These are phyloP conservation scores for Elaeis oleifera DNA, from an alignment of 202 grass and related monocot genomes.

Conservation along the genomic window DNA sequence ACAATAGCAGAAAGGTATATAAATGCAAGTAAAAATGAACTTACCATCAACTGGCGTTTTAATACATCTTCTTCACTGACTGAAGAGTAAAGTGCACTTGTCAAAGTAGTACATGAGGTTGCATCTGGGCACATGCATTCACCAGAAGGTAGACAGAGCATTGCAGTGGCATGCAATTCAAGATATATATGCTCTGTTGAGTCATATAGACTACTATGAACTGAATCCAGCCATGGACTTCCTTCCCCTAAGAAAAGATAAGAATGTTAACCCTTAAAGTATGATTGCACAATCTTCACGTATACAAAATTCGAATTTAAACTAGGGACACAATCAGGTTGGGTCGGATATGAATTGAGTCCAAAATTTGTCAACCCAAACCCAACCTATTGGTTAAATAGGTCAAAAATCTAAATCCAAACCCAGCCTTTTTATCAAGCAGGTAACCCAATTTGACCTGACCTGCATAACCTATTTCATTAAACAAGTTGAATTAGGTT, in stretches of 20 bases:
- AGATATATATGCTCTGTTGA: constrained; percentile 42
- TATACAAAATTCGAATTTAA: too few relatives aligned
- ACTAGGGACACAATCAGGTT: too few relatives aligned
- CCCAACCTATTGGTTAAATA: too few relatives aligned
- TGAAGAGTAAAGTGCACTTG: constrained; percentile 81
- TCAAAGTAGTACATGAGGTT: constrained; percentile 82
- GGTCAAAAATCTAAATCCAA: too few relatives aligned
- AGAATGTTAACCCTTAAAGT: constrained; percentile 8
- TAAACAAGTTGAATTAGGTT: too few relatives aligned
- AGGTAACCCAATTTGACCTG: too few relatives aligned
- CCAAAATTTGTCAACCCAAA: too few relatives aligned
- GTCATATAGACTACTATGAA: constrained; percentile 46
- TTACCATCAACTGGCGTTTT: constrained; percentile 61
- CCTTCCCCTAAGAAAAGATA: constrained; percentile 54
- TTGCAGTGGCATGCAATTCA: constrained; percentile 81
- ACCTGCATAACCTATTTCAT: too few relatives aligned
- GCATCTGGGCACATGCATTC: constrained; percentile 77
- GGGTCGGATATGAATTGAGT: too few relatives aligned
- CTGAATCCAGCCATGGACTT: constrained; percentile 64
- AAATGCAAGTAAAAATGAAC: neutral
- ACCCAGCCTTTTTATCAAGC: too few relatives aligned
- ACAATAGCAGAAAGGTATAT: too few relatives aligned
- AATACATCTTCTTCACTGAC: constrained; percentile 69
- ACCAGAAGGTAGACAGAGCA: constrained; percentile 78
- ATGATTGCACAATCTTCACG: neutral